Evolutionary conservation across 208 protist species (phyloP).

Genomic region (Chromosphaera perkinsii): DNA sequence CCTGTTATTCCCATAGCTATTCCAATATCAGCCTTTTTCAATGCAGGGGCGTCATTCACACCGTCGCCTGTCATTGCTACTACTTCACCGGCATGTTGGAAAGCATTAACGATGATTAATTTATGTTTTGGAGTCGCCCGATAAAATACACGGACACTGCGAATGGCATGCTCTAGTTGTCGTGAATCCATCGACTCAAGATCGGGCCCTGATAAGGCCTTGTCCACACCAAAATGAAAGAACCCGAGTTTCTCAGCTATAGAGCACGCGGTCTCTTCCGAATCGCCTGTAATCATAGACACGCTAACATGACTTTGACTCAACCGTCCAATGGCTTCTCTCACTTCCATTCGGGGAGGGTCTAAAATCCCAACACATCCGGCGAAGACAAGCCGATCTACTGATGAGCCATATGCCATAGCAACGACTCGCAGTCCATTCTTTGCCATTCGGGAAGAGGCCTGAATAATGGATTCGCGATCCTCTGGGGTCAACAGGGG

Average conservation of each 20-base stretch:
- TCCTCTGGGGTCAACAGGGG: not conserved
- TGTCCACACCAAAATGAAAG: slow-evolving; percentile 3
- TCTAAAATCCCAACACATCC: slow-evolving; percentile 26
- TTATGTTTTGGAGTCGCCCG: slow-evolving; percentile 50
- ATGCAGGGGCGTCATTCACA: slow-evolving; percentile 80
- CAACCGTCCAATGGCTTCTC: slow-evolving; percentile 8
- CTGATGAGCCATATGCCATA: slow-evolving; percentile 29
- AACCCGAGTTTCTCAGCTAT: slow-evolving; percentile 27
- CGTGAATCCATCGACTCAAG: slow-evolving; percentile 26
- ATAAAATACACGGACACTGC: slow-evolving; percentile 41
- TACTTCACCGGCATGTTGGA: slow-evolving; percentile 3
- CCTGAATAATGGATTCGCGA: not conserved
- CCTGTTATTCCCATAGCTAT: slow-evolving; percentile 43
- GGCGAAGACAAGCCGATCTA: slow-evolving; percentile 8
- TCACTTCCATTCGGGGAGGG: slow-evolving; percentile 23
- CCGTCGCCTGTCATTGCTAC: slow-evolving; percentile 47
- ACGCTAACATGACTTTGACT: slow-evolving; percentile 7
- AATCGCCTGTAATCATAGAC: slow-evolving; percentile 36
- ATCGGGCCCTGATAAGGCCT: slow-evolving; percentile 22
- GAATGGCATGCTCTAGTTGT: slow-evolving; percentile 23
- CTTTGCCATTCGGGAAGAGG: not conserved
- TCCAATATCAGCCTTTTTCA: slow-evolving; percentile 78
- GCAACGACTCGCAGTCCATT: slow-evolving; percentile 43
- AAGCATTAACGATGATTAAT: slow-evolving; percentile 40
- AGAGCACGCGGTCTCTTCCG: slow-evolving; percentile 17